Conservation (phyloP, 176 grass and related monocot species). For the Tillandsia fasciculata region DNA sequence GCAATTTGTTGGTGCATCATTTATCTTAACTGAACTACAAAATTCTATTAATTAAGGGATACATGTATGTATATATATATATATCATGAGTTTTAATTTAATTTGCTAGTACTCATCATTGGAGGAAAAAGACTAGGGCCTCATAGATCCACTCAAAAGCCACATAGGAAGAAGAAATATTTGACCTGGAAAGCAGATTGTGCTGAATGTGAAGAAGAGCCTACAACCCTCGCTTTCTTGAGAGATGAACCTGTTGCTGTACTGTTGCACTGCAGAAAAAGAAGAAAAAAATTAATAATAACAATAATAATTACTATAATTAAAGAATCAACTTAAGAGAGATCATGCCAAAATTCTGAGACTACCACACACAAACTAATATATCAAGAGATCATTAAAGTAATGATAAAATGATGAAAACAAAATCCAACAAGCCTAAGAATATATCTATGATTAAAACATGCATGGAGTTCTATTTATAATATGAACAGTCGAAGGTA, state of each 20-base stretch:
- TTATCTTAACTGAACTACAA: too few relatives aligned
- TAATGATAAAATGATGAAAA: not conserved
- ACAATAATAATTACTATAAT: conserved; percentile 1
- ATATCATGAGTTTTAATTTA: too few relatives aligned
- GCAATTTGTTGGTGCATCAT: too few relatives aligned
- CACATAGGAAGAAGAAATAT: conserved; percentile 28
- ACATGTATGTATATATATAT: too few relatives aligned
- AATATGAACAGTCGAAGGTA: too few relatives aligned
- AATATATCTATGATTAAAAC: not conserved
- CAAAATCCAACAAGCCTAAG: not conserved
- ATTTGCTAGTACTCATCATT: conserved; percentile 24
- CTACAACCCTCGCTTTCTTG: conserved; percentile 92
- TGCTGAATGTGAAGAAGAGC: conserved; percentile 32
- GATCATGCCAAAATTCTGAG: not conserved
- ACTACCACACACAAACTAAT: not conserved
- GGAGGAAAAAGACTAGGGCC: not conserved
- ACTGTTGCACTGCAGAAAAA: conserved; percentile 42
- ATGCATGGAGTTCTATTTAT: not conserved
- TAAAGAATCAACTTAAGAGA: not conserved
- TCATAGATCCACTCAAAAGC: not conserved
- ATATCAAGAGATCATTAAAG: not conserved
- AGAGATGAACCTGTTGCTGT: conserved; percentile 67
- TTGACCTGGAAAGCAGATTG: conserved; percentile 82
- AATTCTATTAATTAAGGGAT: too few relatives aligned
- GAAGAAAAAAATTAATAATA: conserved; percentile 2